Base-by-base conservation (phyloP, 148 eudicot genomes). In the Amaranthus hypochondriacus region DNA sequence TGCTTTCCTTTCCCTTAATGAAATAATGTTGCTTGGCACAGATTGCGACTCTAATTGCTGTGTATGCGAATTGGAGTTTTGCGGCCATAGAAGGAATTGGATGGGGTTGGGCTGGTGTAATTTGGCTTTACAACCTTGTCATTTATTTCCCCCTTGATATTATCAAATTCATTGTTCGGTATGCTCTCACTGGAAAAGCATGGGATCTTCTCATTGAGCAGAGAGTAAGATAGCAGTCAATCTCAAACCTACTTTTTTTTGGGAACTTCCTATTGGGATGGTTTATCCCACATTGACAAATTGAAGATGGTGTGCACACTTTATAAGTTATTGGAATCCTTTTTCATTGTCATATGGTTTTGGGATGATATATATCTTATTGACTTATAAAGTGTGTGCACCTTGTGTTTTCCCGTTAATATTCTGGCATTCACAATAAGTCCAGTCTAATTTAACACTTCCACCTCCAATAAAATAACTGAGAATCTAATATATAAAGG, bases 71-170 rank as follows among this genome's bases (percentile, higher is more conserved):
- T 62, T 84, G 84, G 87, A 60, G 76, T 59, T 83, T 84, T 71
- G 81, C 87, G 61, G 81, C 87, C 9, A 79, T 84, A 47, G 81
- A 81, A 48, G 84, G 87, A 21, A 81, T 84, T 56, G 87, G 87
- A 76, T 84, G 83, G 87, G 84, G 84, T 7, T 84, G 87, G 87
- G 87, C 87, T 55, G 86, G 81, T 15, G 81, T 83, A 21, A 80
- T 83, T 70, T 83, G 86, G 86, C 81, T 83, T 0, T 84, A 78
- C 75, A 81, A 79, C 53, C 64, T 84, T 7, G 73, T 76, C 43
- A 69, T 21, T 68, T 81, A 84, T 77, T 49, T 84, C 62, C 84
- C 83, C n/a, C 83, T 81, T 7, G 84, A 84, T 59, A 5, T 76
- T 44, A 84, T 84, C 46, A 84, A 84, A 74, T 81, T 84, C 48